Evolutionary conservation across 441 rosid species (phyloP).

Genomic region (Cnidoscolus chayamansa): DNA sequence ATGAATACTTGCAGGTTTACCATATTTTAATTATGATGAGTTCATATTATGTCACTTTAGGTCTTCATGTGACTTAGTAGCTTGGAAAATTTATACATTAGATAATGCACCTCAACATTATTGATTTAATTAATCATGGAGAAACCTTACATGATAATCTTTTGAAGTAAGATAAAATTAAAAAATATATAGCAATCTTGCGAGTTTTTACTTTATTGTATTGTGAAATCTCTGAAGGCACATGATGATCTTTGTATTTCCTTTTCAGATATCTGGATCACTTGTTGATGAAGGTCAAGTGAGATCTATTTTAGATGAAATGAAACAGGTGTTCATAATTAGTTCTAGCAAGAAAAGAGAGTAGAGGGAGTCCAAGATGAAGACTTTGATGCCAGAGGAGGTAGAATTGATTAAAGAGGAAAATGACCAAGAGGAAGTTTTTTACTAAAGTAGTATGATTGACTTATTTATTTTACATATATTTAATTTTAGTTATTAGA

Average conservation of each 20-base stretch:
- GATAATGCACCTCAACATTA: not conserved
- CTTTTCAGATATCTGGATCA: conserved; percentile 72
- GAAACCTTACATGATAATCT: not conserved
- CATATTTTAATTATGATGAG: not conserved
- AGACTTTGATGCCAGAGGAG: conserved; percentile 97
- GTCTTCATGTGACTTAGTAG: not conserved
- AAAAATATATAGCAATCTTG: not conserved
- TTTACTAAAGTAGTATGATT: conserved; percentile 72
- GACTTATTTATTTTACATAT: no score
- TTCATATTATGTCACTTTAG: not conserved
- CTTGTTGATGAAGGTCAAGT: conserved; percentile 87
- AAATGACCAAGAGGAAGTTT: conserved; percentile 98
- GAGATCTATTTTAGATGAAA: conserved; percentile 83
- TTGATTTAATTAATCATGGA: not conserved
- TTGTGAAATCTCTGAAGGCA: conserved; percentile 13
- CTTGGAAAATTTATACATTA: not conserved
- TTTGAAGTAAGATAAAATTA: not conserved
- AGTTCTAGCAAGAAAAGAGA: conserved; percentile 94
- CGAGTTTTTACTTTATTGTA: not conserved
- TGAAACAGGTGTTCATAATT: conserved; percentile 89
- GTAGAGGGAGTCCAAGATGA: conserved; percentile 89
- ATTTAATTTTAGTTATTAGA: no score
- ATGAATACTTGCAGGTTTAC: conserved; percentile 93
- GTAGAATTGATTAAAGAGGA: conserved; percentile 95
- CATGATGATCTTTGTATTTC: conserved; percentile 22